Base-by-base conservation (phyloP, 768 basidiomycete genomes). In the Guyanaporus albipodus region DNA sequence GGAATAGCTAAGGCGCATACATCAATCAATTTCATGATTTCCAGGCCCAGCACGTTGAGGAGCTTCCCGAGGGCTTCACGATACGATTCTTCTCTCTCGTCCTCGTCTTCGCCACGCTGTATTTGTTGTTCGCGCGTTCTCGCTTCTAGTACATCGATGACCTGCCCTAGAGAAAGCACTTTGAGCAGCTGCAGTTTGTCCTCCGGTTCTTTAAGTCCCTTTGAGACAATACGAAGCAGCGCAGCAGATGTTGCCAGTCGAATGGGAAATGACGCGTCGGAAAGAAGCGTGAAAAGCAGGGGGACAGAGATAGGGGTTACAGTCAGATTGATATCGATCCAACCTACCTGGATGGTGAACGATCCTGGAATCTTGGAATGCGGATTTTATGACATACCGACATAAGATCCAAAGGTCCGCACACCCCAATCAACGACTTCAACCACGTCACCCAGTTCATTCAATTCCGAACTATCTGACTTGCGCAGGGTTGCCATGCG, bases 271-370 rank as follows among this genome's bases (percentile, higher is more conserved):
- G 85, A 83, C 0, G 79, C 69, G 59, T 93, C 87, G 14, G 85
- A 84, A 31, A 98, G 78, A 32, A 96, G 75, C 29, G 75, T 79
- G 63, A 94, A 92, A 35, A 96, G 76, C 28, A 98, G 71, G 6
- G 87, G 83, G 27, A 98, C 80, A 2, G 94, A 91, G 12, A 78
- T 80, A 11, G 88, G 90, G 2, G 94, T 97, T 49, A 99, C 87
- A 11, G 96, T 93, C 52, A 98, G 73, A 60, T 91, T 92, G 55
- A 99, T 94, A 61, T 99, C 96, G 55, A 98, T 87, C 96, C 96
- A 99, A 12, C 92, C 95, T 96, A 23, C 34, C 4, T 39, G 31
- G 28, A 39, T n/a, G 19, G 14, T 48, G 28, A 56, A 49, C 22
- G 10, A 19, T 6, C 11, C 18, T 33, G n/a, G n/a, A n/a, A 12